Evolutionary conservation across 164 flowering plant species (phyloP).

Genomic region (Dillenia suffruticosa): DNA sequence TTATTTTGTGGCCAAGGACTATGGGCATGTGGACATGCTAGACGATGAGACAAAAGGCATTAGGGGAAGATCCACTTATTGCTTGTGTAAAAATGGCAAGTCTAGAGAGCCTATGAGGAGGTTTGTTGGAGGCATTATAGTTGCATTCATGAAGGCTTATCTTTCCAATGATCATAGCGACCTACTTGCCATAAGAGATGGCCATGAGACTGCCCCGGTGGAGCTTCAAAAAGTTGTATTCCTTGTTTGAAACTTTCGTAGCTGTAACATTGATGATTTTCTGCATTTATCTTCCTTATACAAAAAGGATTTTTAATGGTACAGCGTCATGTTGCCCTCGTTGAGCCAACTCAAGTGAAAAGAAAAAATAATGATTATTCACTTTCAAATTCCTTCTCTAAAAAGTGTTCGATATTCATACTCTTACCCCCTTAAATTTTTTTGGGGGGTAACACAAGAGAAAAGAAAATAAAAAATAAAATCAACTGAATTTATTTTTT

Average conservation of each 20-base stretch:
- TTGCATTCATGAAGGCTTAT: slow-evolving; percentile 67
- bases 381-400: too few relatives aligned
- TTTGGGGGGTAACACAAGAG: too few relatives aligned
- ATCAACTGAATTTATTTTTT: too few relatives aligned
- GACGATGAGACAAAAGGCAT: slow-evolving; percentile 81
- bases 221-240: slow-evolving; percentile 20
- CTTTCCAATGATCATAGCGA: slow-evolving; percentile 40
- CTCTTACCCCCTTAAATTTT: too few relatives aligned
- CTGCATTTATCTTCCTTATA: too few relatives aligned
- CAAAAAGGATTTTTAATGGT: too few relatives aligned
- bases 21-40: slow-evolving; percentile 82
- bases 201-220: slow-evolving; percentile 7
- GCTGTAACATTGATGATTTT: too few relatives aligned
- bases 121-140: slow-evolving; percentile 65
- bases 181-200: slow-evolving; percentile 14
- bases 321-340: too few relatives aligned
- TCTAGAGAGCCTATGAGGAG: slow-evolving; percentile 87
- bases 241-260: slow-evolving; percentile 3
- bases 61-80: slow-evolving; percentile 55
- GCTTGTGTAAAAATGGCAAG: slow-evolving; percentile 79
- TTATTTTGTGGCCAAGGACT: slow-evolving; percentile 65
- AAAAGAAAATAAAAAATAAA: too few relatives aligned
- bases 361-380: too few relatives aligned
- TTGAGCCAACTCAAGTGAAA: too few relatives aligned
- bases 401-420: too few relatives aligned